Conservation (phyloP, 2,329 filamentous ascomycete genomes). For the Karstenula rhodostoma region DNA sequence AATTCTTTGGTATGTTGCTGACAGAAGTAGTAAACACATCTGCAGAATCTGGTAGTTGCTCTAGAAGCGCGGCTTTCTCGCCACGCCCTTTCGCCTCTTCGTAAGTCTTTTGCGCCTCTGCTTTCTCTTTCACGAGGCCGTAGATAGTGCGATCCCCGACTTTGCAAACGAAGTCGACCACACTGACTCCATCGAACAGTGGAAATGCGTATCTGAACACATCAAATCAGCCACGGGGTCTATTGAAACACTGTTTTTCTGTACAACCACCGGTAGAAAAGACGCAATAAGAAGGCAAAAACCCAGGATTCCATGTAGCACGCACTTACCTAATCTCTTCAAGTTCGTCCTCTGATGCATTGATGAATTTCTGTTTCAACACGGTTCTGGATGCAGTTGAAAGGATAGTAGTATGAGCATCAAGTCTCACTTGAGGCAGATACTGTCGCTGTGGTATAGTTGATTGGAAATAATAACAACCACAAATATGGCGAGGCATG, state of each 20-base stretch:
- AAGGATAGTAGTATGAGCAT: slow-evolving; percentile 66
- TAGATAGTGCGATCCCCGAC: slow-evolving; percentile 66
- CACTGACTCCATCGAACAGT: slow-evolving; percentile 72
- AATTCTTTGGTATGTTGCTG: slow-evolving; percentile 68
- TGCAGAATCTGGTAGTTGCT: slow-evolving; percentile 64
- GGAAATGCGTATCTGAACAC: slow-evolving; percentile 67
- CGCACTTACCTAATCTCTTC: slow-evolving; percentile 55
- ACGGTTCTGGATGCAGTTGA: slow-evolving; percentile 59
- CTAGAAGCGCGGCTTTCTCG: slow-evolving; percentile 69
- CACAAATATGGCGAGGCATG: slow-evolving; percentile 22
- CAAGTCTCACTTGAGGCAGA: slow-evolving; percentile 65
- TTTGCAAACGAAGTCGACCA: slow-evolving; percentile 70
- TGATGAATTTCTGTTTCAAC: slow-evolving; percentile 67
- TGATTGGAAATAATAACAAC: slow-evolving; percentile 27
- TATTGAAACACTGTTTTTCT: background rate
- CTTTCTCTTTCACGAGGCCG: slow-evolving; percentile 71
- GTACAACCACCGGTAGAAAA: background rate
- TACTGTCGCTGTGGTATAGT: slow-evolving; percentile 32
- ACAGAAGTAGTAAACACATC: slow-evolving; percentile 73
- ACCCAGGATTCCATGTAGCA: too few species aligned
- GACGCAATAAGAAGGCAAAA: background rate
- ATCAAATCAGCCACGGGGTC: background rate
- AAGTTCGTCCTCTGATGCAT: slow-evolving; percentile 57
- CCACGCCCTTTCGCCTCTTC: slow-evolving; percentile 64
- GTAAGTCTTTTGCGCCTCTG: slow-evolving; percentile 66